Evolutionary conservation across 1,284 basidiomycete species (phyloP), one percentile per base, ranked within the genome.

Genomic region (Ceratobasidium sp.): DNA sequence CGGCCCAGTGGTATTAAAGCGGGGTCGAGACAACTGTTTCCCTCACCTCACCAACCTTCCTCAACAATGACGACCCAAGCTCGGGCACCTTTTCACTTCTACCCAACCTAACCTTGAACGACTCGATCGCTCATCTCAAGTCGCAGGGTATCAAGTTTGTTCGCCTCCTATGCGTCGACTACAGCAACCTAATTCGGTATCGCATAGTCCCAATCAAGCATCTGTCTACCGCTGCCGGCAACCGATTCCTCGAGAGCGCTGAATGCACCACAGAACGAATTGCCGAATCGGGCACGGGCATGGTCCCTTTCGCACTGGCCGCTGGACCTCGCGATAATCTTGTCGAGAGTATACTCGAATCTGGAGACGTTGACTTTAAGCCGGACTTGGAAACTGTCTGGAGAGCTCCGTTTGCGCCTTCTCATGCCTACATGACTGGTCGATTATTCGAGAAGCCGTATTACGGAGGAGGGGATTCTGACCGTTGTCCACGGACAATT

Each of bases 131-230:
- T n/a, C 17, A 2, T n/a, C 17, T 69, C 68, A 58, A 58, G 22
- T 38, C 38, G 17, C 53, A 47, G 20, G 56, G 32, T 49, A 69
- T 74, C 22, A 64, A 70, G 22, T 85, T 78, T 73, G 77, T 90
- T 57, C 86, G 86, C 31, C 73, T 90, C 27, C 82, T 84, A 74
- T 90, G 86, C 85, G 80, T 86, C 7, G 88, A 90, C 76, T 77
- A 82, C 55, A 78, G 76, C 73, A 88, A 88, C 77, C 79, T 77
- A 55, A 77, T 84, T 49, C 83, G 87, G 69, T 85, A 79, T 73
- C 84, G 87, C n/a, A 75, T 89, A 72, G 70, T 89, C 35, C 80
- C 88, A 1, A 72, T 83, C 2, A 50, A 79, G 0, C 82, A 87
- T 75, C 89, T 91, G 74, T 72, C 76, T 68, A 82, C 82, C 69